phyloP scores from a whole-genome alignment of 805 yeast species.

The Dipodascus geniculatus region DNA sequence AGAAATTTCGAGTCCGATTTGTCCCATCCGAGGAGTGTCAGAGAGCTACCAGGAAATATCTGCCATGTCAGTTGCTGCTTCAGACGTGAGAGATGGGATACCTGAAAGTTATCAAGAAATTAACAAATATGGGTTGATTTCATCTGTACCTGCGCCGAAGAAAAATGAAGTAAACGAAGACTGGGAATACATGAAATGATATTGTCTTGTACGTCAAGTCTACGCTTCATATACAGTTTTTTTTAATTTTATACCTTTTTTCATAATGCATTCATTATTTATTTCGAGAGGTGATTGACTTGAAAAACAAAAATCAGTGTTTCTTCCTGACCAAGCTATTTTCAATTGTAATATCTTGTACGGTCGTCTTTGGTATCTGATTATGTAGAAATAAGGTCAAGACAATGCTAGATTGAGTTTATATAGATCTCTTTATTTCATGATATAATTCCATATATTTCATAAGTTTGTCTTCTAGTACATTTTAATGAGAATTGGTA shows the following conservation, averaged over 20 bases:
- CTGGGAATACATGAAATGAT: background rate
- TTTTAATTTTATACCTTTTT: background rate
- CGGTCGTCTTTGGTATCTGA: too few species aligned
- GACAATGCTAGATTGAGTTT: too few species aligned
- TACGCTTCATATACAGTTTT: background rate
- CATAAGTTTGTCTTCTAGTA: too few species aligned
- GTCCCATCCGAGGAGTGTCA: background rate
- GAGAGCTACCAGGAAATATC: background rate
- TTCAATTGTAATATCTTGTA: too few species aligned
- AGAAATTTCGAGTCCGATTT: background rate
- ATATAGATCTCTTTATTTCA: too few species aligned
- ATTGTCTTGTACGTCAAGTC: too few species aligned
- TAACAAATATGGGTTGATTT: background rate
- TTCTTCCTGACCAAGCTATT: too few species aligned
- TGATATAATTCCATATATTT: too few species aligned
- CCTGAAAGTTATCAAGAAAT: slow-evolving; percentile 2
- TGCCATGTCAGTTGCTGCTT: background rate
- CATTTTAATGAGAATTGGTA: too few species aligned
- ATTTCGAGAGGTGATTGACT: background rate
- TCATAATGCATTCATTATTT: background rate
- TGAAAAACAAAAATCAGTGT: too few species aligned
- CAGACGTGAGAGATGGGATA: background rate
- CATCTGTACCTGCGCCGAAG: background rate
- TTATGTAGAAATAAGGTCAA: too few species aligned
- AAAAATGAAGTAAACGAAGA: background rate